These are phyloP conservation scores for Mycena crocata DNA, from an alignment of 768 basidiomycete species.

Conservation along the genomic window DNA sequence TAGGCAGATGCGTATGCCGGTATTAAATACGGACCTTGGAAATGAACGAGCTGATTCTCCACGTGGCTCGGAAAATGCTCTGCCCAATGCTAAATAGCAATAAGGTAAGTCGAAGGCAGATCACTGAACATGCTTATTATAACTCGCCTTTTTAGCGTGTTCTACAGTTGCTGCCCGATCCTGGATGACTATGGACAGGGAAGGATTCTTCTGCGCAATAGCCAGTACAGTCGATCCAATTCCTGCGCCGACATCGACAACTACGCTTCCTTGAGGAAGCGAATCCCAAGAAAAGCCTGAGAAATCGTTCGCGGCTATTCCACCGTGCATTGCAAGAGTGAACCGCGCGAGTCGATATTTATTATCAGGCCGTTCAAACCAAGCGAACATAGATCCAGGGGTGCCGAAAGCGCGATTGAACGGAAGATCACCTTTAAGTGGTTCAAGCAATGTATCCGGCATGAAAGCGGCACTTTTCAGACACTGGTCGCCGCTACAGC, in stretches of 20 bases:
- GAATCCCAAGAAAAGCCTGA: constrained; percentile 13
- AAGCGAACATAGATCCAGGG: constrained; percentile 7
- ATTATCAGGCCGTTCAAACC: constrained; percentile 23
- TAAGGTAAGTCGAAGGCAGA: not conserved
- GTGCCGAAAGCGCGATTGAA: constrained; percentile 19
- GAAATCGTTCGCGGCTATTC: too few relatives aligned
- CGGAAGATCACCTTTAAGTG: not conserved
- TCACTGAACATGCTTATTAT: not conserved
- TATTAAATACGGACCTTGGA: not conserved
- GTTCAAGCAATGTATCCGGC: constrained; percentile 1
- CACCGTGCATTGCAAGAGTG: constrained; percentile 9
- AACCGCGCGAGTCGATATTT: constrained; percentile 5
- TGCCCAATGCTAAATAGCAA: constrained; percentile 3
- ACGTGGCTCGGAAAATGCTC: constrained; percentile 5
- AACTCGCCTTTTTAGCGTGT: constrained; percentile 3
- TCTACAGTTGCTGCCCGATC: constrained; percentile 6
- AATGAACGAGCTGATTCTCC: not conserved
- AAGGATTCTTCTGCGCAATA: constrained; percentile 3
- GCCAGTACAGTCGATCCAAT: not conserved
- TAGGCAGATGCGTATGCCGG: not conserved
- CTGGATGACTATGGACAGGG: constrained; percentile 1
- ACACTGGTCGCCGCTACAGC: not conserved
- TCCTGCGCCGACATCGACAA: constrained; percentile 27
- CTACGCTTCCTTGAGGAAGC: not conserved
- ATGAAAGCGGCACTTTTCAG: constrained; percentile 31